phyloP scores from a whole-genome alignment of 495 filamentous ascomycete genomes.

The Talaromyces trachyspermus region DNA sequence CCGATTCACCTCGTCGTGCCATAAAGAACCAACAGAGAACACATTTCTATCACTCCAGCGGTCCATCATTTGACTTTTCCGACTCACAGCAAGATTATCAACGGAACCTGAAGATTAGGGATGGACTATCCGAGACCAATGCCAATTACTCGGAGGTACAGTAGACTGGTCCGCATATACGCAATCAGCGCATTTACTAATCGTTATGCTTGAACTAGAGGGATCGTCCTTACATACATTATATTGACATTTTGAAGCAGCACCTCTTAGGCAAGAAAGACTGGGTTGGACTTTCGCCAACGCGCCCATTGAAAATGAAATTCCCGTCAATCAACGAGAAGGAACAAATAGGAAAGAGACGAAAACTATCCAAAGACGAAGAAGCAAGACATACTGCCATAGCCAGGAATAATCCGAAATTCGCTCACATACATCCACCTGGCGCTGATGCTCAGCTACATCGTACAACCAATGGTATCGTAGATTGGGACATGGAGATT shows the following conservation, averaged over 20 bases:
- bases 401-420: not conserved
- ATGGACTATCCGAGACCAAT: too few species aligned
- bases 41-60: too few species aligned
- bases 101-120: too few species aligned
- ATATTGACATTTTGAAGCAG: conserved; percentile 1
- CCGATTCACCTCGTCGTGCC: not conserved
- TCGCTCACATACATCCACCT: not conserved
- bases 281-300: conserved; percentile 7
- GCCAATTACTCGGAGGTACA: too few species aligned
- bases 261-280: conserved; percentile 4
- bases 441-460: too few species aligned
- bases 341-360: conserved; percentile 4
- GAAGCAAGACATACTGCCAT: conserved; percentile 1
- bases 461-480: not conserved
- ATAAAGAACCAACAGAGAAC: not conserved
- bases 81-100: too few species aligned
- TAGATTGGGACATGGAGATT: not conserved
- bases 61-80: too few species aligned
- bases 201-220: too few species aligned
- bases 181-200: too few species aligned
- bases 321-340: conserved; percentile 5
- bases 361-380: not conserved
- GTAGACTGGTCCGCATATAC: too few species aligned
- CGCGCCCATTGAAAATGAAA: conserved; percentile 4
- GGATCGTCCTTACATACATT: not conserved